Conservation (phyloP, 495 filamentous ascomycete genomes). For the Friedmanniomyces endolithicus region DNA sequence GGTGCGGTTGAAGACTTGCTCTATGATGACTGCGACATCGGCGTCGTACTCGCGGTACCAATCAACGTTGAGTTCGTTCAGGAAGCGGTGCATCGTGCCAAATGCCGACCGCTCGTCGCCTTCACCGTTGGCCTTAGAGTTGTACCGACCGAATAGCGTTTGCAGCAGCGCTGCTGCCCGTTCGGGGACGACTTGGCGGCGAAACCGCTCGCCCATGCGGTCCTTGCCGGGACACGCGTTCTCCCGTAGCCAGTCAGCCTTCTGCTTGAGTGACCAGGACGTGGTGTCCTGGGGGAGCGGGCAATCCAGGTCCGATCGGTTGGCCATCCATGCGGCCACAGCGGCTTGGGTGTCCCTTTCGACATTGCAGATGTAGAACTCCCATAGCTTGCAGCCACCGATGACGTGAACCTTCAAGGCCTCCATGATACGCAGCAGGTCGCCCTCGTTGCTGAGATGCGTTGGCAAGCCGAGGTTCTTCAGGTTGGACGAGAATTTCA, state of each 20-base stretch:
- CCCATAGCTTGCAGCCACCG: slow-evolving; percentile 67
- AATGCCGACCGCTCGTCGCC: slow-evolving; percentile 25
- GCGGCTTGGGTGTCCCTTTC: slow-evolving; percentile 56
- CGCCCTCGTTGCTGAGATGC: slow-evolving; percentile 53
- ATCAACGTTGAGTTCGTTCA: slow-evolving; percentile 75
- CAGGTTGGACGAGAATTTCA: slow-evolving; percentile 63
- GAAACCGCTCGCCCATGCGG: slow-evolving; percentile 64
- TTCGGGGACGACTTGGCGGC: slow-evolving; percentile 52
- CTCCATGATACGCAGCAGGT: slow-evolving; percentile 75
- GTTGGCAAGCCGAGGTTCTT: slow-evolving; percentile 57
- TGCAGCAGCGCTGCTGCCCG: slow-evolving; percentile 58
- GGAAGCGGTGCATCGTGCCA: slow-evolving; percentile 35
- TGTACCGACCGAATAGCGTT: slow-evolving; percentile 55
- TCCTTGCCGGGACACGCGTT: slow-evolving; percentile 57
- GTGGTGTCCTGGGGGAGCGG: slow-evolving; percentile 41
- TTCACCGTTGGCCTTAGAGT: slow-evolving; percentile 26
- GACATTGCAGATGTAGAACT: slow-evolving; percentile 80
- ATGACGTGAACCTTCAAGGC: slow-evolving; percentile 70
- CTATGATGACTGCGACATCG: slow-evolving; percentile 68
- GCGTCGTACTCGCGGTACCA: slow-evolving; percentile 84
- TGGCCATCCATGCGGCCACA: slow-evolving; percentile 56
- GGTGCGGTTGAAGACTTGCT: slow-evolving; percentile 85
- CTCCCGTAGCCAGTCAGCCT: slow-evolving; percentile 47
- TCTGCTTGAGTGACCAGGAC: slow-evolving; percentile 43
- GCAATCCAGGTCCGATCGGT: slow-evolving; percentile 36